Evolutionary conservation across 345 rosid genomes (phyloP).

Genomic region (Eucalyptus melliodora): DNA sequence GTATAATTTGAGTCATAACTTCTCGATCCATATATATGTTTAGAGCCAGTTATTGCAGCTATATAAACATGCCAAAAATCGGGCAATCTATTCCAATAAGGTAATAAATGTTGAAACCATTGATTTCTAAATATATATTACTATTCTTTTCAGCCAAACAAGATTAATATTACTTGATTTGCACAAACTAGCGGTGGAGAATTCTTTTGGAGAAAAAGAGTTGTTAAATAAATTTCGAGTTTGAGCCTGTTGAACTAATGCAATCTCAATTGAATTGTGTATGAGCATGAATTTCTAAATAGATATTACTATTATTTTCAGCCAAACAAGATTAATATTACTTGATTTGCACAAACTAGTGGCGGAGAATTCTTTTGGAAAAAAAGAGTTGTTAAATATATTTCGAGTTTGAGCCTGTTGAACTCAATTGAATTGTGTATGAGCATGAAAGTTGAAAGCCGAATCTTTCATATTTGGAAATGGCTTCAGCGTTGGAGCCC

Average conservation of each 20-base stretch:
- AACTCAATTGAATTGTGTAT: background rate
- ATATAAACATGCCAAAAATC: background rate
- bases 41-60: background rate
- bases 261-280: background rate
- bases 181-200: background rate
- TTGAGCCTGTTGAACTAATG: fast-evolving
- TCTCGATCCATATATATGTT: background rate
- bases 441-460: background rate
- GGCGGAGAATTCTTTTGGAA: too few relatives aligned
- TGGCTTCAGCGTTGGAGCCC: background rate
- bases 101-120: background rate
- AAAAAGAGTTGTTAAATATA: too few relatives aligned
- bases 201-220: background rate
- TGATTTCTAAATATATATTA: too few relatives aligned
- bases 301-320: too few relatives aligned
- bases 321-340: too few relatives aligned
- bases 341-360: too few relatives aligned
- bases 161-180: too few relatives aligned
- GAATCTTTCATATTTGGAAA: background rate
- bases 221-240: background rate
- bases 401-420: fast-evolving
- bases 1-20: background rate
- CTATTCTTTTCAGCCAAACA: background rate
- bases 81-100: background rate
- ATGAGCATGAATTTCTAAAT: background rate